A percentile compares a stretch with the other conserved stretches of the same genome.
These are phyloP conservation scores for Penicillium taxi DNA, from an alignment of 495 filamentous ascomycete genomes.

Conservation along the genomic window DNA sequence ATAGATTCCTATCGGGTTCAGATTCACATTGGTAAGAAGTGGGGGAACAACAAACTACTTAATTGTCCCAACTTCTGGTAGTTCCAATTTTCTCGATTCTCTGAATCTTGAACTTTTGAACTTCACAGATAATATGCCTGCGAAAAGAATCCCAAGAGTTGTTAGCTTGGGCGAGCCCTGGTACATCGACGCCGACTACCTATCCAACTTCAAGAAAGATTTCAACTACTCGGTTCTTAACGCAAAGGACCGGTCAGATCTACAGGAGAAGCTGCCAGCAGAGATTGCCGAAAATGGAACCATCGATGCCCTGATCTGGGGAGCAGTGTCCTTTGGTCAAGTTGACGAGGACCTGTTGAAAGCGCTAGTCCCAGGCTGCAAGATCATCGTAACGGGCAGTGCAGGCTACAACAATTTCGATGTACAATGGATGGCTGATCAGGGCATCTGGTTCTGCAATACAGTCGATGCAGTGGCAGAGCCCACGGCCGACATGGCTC, in stretches of 20 bases:
- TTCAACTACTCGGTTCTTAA: background rate
- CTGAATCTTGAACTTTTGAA: background rate
- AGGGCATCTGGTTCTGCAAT: background rate
- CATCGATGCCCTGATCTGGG: background rate
- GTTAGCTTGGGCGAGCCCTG: background rate
- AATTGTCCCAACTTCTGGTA: too few relatives aligned
- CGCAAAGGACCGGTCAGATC: background rate
- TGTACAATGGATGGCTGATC: background rate
- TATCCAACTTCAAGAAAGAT: background rate
- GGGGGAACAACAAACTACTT: too few relatives aligned
- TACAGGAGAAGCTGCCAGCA: background rate
- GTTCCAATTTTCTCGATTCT: too few relatives aligned
- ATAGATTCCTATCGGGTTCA: too few relatives aligned
- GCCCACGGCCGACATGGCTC: background rate
- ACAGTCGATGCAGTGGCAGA: background rate
- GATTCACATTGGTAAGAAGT: too few relatives aligned
- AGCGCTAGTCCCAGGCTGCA: background rate
- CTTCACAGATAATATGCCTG: background rate
- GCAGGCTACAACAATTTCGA: background rate
- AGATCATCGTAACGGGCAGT: background rate
- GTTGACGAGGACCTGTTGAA: background rate
- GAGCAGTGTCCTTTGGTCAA: background rate
- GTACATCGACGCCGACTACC: background rate
- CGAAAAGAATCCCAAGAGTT: background rate
- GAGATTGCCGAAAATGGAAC: background rate